Evolutionary conservation across 2,329 filamentous ascomycete genomes (phyloP).

Genomic region (Colletotrichum sp.): DNA sequence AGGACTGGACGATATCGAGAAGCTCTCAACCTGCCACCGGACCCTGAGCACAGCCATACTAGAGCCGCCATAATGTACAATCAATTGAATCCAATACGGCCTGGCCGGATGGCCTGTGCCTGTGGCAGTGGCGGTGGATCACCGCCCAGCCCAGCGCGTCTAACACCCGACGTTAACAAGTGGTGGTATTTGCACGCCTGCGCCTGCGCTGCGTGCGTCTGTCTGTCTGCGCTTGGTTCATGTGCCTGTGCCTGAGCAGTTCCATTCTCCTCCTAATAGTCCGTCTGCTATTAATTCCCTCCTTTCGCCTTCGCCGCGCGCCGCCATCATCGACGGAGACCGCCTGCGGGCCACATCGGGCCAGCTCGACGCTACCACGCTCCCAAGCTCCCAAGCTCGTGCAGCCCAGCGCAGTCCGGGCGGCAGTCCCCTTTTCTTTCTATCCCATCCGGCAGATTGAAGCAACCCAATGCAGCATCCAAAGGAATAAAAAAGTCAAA

Average conservation of each 20-base stretch:
- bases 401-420: background rate
- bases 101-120: constrained; percentile 15
- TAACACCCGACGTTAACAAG: background rate
- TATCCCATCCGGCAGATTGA: background rate
- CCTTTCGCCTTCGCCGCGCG: background rate
- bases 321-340: background rate
- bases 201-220: background rate
- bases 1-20: background rate
- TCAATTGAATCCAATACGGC: background rate
- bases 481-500: background rate
- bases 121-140: background rate
- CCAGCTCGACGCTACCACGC: background rate
- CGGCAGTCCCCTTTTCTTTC: background rate
- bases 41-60: constrained; percentile 2
- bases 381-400: background rate
- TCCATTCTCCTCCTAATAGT: constrained; percentile 3
- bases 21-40: constrained; percentile 11
- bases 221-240: background rate
- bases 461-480: background rate
- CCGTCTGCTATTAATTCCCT: background rate
- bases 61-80: background rate
- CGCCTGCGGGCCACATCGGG: background rate
- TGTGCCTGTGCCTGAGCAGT: background rate
- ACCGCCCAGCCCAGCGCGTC: background rate
- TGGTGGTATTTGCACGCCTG: background rate